A percentile compares a stretch with the other conserved stretches of the same genome.
These are phyloP conservation scores for Planoprotostelium fungivorum DNA, from an alignment of 78 protist genomes.

Conservation along the genomic window DNA sequence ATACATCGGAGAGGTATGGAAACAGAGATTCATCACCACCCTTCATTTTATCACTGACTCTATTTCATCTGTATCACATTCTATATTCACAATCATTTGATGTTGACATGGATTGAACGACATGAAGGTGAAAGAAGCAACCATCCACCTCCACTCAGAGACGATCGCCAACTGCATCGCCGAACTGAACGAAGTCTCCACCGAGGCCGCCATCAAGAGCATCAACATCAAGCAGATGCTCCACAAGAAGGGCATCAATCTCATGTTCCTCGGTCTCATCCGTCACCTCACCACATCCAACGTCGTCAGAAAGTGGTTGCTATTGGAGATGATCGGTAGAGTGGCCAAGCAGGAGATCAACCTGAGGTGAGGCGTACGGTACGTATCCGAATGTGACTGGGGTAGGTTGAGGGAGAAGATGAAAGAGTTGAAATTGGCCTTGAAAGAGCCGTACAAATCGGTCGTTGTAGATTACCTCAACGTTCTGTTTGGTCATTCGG, in stretches of 20 bases:
- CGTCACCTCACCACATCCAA: conserved; percentile 6
- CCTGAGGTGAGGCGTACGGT: background rate
- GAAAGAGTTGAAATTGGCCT: background rate
- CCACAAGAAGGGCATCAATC: conserved; percentile 41
- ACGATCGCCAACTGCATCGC: conserved; percentile 12
- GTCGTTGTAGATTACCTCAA: background rate
- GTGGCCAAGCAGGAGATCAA: conserved; percentile 2
- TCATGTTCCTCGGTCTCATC: conserved; percentile 28
- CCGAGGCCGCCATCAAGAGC: background rate
- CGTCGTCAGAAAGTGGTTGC: background rate
- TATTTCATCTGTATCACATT: background rate
- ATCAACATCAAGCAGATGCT: conserved; percentile 18
- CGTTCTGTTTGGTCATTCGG: background rate
- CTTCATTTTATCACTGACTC: background rate
- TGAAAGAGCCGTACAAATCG: background rate
- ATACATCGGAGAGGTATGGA: background rate
- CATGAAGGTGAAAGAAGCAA: conserved; percentile 23
- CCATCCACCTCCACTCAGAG: conserved; percentile 3
- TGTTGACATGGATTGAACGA: background rate
- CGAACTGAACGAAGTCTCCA: background rate
- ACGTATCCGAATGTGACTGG: background rate
- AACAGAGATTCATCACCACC: no score
- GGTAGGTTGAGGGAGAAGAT: background rate
- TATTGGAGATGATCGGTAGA: background rate
- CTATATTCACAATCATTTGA: background rate